Percentiles rank a stretch among this genome's conserved stretches.
phyloP scores from a whole-genome alignment of 2,329 filamentous ascomycete genomes.

The Fusarium armeniacum region DNA sequence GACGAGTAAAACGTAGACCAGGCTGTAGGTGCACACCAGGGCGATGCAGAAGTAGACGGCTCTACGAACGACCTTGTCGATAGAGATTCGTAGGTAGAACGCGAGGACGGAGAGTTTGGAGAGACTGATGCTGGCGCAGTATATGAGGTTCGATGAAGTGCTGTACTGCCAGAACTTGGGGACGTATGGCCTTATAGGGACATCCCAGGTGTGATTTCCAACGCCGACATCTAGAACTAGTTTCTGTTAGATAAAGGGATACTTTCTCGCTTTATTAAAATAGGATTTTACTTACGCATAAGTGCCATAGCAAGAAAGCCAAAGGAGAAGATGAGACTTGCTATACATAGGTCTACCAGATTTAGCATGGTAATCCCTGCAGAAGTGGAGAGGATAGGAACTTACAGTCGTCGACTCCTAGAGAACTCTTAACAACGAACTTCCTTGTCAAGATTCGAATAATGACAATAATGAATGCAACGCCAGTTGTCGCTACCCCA shows the following conservation, averaged over 20 bases:
- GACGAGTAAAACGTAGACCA: conserved; percentile 57
- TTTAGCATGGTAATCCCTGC: neutral
- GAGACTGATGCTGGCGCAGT: conserved; percentile 57
- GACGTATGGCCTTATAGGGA: conserved; percentile 37
- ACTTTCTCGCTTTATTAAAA: accelerated
- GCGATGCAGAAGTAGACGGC: conserved; percentile 49
- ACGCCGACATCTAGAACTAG: conserved; percentile 47
- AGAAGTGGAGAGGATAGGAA: neutral
- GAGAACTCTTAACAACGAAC: conserved; percentile 47
- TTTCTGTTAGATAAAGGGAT: neutral
- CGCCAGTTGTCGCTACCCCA: conserved; percentile 43
- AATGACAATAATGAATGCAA: conserved; percentile 44
- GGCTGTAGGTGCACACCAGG: conserved; percentile 57
- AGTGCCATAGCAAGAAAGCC: conserved; percentile 44
- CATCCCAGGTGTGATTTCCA: conserved; percentile 52
- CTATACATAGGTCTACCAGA: conserved; percentile 46
- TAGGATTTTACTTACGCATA: conserved; percentile 38
- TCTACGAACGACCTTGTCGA: conserved; percentile 42
- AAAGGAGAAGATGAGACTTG: conserved; percentile 45
- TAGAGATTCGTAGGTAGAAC: conserved; percentile 61
- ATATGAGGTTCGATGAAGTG: conserved; percentile 58
- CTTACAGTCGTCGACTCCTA: conserved; percentile 52
- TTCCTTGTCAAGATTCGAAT: conserved; percentile 50
- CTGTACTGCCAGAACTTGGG: conserved; percentile 51
- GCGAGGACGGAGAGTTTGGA: conserved; percentile 62